These are phyloP conservation scores for Cryptococcus amylolentus DNA, from an alignment of 1,284 basidiomycete genomes.

Conservation along the genomic window DNA sequence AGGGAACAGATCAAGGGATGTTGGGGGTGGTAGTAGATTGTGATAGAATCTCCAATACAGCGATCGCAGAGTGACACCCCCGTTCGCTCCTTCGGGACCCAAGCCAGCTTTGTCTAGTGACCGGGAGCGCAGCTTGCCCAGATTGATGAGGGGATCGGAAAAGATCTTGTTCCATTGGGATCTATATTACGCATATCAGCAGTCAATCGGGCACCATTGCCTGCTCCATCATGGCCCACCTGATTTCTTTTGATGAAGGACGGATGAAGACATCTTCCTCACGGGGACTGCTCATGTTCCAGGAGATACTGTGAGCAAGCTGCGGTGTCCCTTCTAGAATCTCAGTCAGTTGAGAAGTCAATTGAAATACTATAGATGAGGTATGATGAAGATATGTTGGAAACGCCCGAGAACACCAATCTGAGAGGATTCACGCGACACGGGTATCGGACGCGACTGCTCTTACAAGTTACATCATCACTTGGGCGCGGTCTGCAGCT, in stretches of 20 bases:
- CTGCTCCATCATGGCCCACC: background rate
- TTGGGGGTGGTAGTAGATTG: conserved; percentile 45
- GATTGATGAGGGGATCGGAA: conserved; percentile 46
- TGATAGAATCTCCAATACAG: conserved; percentile 51
- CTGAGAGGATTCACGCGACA: no score
- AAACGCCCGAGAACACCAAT: background rate
- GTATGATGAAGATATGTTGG: background rate
- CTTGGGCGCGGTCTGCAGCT: no score
- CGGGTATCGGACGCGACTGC: no score
- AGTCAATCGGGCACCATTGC: no score
- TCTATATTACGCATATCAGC: conserved; percentile 9
- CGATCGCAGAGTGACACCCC: conserved; percentile 42
- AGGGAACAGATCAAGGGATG: conserved; percentile 37
- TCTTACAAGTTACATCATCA: no score
- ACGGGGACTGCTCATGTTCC: background rate
- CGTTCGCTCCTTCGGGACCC: conserved; percentile 31
- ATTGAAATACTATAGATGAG: background rate
- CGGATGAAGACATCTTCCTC: conserved; percentile 2
- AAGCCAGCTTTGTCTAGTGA: conserved; percentile 34
- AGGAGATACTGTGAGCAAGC: no score
- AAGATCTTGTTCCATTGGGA: conserved; percentile 39
- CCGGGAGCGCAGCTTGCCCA: conserved; percentile 31
- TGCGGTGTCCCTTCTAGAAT: no score
- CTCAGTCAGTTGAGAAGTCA: no score
- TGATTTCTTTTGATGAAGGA: background rate